phyloP scores from a whole-genome alignment of 116 monocot species.

The Papilionanthe hybrid region DNA sequence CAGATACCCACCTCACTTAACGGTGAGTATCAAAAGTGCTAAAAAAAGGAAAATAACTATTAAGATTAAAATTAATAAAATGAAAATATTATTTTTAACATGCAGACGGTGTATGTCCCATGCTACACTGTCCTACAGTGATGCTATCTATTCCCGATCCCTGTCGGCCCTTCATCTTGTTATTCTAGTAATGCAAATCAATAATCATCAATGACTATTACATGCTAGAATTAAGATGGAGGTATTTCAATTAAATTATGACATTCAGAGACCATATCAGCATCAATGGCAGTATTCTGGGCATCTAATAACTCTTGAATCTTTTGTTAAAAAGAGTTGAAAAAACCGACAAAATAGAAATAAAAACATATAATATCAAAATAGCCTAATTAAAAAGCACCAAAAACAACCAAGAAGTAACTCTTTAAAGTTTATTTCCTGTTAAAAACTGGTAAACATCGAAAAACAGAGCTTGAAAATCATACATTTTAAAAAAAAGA shows the following conservation, averaged over 20 bases:
- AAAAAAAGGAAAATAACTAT: no score
- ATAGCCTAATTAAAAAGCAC: neutral
- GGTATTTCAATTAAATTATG: neutral
- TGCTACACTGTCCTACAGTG: no score
- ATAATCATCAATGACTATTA: neutral
- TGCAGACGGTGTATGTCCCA: no score
- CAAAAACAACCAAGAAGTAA: neutral
- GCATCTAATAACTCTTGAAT: slow-evolving; percentile 76
- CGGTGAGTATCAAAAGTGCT: no score
- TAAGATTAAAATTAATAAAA: no score
- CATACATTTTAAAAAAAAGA: neutral
- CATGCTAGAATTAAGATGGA: neutral
- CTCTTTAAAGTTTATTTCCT: neutral
- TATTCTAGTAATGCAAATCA: slow-evolving; percentile 50
- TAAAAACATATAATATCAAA: neutral
- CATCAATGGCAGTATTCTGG: slow-evolving; percentile 92
- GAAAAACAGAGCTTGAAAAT: neutral
- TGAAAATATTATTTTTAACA: no score
- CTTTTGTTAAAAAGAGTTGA: slow-evolving; percentile 20
- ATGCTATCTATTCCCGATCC: no score
- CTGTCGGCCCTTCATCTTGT: slow-evolving; percentile 85
- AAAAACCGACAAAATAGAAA: neutral
- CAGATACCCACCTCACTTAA: no score
- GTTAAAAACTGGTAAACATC: neutral
- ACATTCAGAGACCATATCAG: slow-evolving; percentile 69